Percentiles rank a stretch among this genome's conserved stretches.
Evolutionary conservation across 768 basidiomycete species (phyloP).

Genomic region (Suillus variegatus): DNA sequence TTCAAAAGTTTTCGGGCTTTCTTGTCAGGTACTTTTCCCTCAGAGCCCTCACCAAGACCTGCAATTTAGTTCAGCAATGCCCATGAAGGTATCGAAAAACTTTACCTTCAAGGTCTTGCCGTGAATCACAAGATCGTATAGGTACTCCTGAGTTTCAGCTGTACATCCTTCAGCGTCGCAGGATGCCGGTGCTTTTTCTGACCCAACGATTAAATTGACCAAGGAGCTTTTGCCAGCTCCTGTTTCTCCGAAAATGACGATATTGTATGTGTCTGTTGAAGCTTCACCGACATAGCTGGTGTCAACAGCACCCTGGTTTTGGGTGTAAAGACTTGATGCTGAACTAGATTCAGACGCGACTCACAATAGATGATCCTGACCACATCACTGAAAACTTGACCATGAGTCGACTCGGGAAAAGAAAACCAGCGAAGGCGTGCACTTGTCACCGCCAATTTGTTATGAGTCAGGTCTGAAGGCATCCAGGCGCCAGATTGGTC

Average conservation of each 20-base stretch:
- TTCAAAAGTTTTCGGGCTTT: constrained; percentile 27
- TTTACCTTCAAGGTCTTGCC: constrained; percentile 14
- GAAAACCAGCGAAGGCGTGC: neutral
- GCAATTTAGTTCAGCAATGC: neutral
- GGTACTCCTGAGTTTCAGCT: constrained; percentile 27
- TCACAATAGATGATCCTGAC: neutral
- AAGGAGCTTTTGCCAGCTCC: constrained; percentile 46
- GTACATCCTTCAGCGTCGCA: constrained; percentile 38
- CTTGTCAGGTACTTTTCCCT: constrained; percentile 27
- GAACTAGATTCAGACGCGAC: neutral
- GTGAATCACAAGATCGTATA: constrained; percentile 20
- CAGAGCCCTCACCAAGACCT: constrained; percentile 33
- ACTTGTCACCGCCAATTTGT: neutral
- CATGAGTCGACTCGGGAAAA: neutral
- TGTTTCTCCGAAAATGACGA: constrained; percentile 45
- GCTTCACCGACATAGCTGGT: neutral
- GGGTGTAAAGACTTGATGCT: neutral
- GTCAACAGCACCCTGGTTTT: neutral
- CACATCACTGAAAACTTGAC: neutral
- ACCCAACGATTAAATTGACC: constrained; percentile 39
- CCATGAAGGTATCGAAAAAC: constrained; percentile 31
- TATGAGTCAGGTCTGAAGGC: neutral
- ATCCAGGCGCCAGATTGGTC: neutral
- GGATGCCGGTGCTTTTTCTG: constrained; percentile 33
- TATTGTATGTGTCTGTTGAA: constrained; percentile 24